Base-by-base conservation (phyloP, 257 asterid genomes). In the Parsonsia alboflavescens region DNA sequence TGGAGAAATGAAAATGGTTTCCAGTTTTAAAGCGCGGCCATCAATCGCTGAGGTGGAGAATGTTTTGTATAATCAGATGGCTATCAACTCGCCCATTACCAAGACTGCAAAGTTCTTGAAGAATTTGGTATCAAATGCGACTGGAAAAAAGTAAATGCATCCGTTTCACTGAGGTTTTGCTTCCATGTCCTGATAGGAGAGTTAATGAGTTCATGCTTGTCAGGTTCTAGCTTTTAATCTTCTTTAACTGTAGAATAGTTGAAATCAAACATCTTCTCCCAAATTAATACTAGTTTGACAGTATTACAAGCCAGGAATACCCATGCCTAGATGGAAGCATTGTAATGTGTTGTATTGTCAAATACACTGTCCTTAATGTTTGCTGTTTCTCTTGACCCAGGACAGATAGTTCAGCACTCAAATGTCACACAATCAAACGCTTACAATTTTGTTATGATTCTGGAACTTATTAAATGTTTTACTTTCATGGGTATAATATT, bases 81-180 rank as follows among this genome's bases (percentile, higher is more conserved):
- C 97, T 0, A 74, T 91, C 21, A 91, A 95, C 85, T 95, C 98
- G 0, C 98, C 97, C 9, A 89, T 95, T 12, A 87, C 99, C 9
- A 91, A 80, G 71, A 77, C 88, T 49, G 86, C 88, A 0, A 81
- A 88, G 89, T 92, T 92, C 83, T 86, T 92, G 84, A 87, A 85
- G 73, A 83, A 84, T 50, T 76, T 92, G 85, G 88, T 89, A 50
- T 87, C 96, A 11, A 86, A 81, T 81, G 93, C 88, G 26, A 74
- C 84, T 19, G 78, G 83, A 12, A 84, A 73, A 73, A 83, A 80
- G 73, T 80, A 58, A 76, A 75, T 80, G 64, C 75, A 58, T 26
- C 71, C 45, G 61, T 62, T 6, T 41, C 44, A 44, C 48, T 30
- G 75, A 45, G 30, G 49, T 9, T 17, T 44, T 28, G 30, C 57